Conservation (phyloP, 441 rosid species). For the Geranium incanum region DNA sequence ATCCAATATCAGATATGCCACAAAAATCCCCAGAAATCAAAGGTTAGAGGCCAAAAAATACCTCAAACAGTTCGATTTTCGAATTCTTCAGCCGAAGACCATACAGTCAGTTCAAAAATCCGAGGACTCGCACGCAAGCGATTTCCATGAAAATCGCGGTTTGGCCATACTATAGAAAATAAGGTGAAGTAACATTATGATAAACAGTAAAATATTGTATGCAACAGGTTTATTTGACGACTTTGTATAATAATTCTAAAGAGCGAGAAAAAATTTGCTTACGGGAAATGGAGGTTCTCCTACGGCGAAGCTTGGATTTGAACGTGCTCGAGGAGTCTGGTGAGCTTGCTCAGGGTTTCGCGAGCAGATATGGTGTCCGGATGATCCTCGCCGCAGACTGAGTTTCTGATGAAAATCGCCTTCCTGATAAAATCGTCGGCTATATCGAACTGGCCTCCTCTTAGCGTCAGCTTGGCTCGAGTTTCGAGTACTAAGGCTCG, state of each 20-base stretch:
- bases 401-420: conserved; percentile 74
- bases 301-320: not conserved
- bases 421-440: conserved; percentile 84
- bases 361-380: conserved; percentile 68
- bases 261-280: not conserved
- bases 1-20: no score
- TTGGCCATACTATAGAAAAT: no score
- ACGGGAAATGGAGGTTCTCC: not conserved
- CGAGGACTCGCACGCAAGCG: no score
- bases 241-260: not conserved
- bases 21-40: no score
- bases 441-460: conserved; percentile 75
- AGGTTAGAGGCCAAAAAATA: no score
- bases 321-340: conserved; percentile 24
- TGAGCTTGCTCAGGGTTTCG: conserved; percentile 75
- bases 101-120: no score
- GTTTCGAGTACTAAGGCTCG: conserved; percentile 88
- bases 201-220: no score
- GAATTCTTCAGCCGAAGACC: no score
- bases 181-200: no score
- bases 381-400: conserved; percentile 83
- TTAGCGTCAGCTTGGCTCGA: conserved; percentile 75
- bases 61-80: no score
- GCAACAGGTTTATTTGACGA: no score
- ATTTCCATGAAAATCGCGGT: no score